Conservation (phyloP, 345 rosid species). For the Lepidium sativum region DNA sequence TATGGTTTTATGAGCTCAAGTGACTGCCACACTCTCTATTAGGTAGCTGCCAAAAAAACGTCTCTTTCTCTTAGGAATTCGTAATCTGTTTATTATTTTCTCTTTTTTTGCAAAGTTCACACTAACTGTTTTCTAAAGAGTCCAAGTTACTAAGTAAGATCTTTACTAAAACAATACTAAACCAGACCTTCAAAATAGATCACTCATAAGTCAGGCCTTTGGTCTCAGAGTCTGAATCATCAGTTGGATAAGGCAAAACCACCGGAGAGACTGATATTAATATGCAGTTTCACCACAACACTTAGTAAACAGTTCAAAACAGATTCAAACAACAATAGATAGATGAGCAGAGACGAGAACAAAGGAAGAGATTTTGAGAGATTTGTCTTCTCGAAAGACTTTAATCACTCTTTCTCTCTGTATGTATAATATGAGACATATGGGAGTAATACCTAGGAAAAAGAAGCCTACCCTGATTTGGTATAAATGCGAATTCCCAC, state of each 20-base stretch:
- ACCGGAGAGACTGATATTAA: background rate
- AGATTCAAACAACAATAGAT: conserved; percentile 6
- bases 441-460: conserved; percentile 2
- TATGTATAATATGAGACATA: background rate
- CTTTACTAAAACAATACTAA: background rate
- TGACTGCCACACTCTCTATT: conserved; percentile 18
- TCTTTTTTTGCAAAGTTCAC: background rate
- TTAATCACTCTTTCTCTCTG: background rate
- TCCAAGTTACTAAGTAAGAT: background rate
- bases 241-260: background rate
- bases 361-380: conserved; percentile 14
- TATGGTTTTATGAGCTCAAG: conserved; percentile 14
- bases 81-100: background rate
- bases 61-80: conserved; percentile 6
- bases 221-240: background rate
- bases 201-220: background rate
- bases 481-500: conserved; percentile 58
- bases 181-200: background rate
- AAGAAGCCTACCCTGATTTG: conserved; percentile 35
- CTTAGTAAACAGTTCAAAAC: background rate
- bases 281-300: conserved; percentile 7
- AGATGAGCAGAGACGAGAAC: background rate
- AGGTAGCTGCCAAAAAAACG: conserved; percentile 17
- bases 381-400: conserved; percentile 2
- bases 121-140: background rate